A percentile compares a stretch with the other conserved stretches of the same genome.
Conservation (phyloP, 2,329 filamentous ascomycete species). For the Capronia coronata region DNA sequence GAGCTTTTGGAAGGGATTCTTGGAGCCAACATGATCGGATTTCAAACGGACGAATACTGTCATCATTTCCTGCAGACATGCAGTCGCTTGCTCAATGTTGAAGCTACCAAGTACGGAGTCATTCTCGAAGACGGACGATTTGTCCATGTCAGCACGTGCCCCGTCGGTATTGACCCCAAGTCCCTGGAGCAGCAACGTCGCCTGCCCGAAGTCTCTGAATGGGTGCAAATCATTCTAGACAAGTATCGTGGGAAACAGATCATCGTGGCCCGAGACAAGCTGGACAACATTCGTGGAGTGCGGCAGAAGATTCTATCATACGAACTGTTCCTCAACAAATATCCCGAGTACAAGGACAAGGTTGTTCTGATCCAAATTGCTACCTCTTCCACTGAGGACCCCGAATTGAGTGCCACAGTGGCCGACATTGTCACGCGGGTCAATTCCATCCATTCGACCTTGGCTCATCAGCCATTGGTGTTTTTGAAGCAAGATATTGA, state of each 20-base stretch:
- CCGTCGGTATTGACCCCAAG: constrained; percentile 85
- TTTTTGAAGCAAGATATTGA: constrained; percentile 94
- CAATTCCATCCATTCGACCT: constrained; percentile 82
- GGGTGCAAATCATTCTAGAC: constrained; percentile 73
- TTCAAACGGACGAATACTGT: constrained; percentile 88
- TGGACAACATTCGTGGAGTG: constrained; percentile 86
- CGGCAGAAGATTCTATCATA: constrained; percentile 88
- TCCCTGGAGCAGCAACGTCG: constrained; percentile 65
- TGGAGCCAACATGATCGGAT: constrained; percentile 84
- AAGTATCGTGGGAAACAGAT: constrained; percentile 82
- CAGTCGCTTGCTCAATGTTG: constrained; percentile 81
- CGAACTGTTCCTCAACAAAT: constrained; percentile 88
- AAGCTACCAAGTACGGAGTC: constrained; percentile 79
- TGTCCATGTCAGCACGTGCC: constrained; percentile 75
- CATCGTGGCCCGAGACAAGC: constrained; percentile 88
- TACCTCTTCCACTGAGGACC: constrained; percentile 80
- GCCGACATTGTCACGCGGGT: constrained; percentile 92
- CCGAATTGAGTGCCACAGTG: constrained; percentile 78
- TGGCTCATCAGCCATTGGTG: constrained; percentile 86
- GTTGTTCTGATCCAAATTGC: constrained; percentile 92
- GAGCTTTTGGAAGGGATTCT: constrained; percentile 87
- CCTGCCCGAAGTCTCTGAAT: constrained; percentile 65
- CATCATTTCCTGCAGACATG: constrained; percentile 94
- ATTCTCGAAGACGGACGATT: constrained; percentile 82
- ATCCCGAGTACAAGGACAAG: constrained; percentile 80